Conservation (phyloP, 1,139 yeast genomes). For the Hanseniaspora uvarum region DNA sequence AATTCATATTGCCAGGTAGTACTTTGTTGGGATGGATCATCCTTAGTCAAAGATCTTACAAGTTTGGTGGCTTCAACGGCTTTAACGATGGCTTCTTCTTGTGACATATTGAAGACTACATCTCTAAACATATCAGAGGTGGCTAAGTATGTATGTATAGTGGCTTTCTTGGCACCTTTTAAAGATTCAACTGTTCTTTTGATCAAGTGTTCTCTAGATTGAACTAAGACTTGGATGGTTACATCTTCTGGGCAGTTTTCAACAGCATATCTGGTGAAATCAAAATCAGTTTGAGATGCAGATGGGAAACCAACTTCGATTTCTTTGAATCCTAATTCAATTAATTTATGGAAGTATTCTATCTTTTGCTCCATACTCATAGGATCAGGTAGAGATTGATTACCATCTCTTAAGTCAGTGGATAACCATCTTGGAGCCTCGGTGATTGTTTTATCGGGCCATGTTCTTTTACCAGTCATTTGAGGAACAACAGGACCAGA, state of each 20-base stretch:
- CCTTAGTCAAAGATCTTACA: conserved; percentile 77
- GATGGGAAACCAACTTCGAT: conserved; percentile 95
- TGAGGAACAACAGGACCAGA: conserved; percentile 57
- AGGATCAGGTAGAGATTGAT: conserved; percentile 94
- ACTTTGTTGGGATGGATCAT: conserved; percentile 58
- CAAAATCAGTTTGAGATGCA: conserved; percentile 92
- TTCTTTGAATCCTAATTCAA: conserved; percentile 91
- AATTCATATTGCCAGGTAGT: conserved; percentile 88
- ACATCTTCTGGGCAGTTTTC: conserved; percentile 92
- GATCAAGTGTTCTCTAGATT: conserved; percentile 83
- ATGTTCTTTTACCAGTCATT: conserved; percentile 52
- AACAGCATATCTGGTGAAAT: conserved; percentile 85
- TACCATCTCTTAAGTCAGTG: conserved; percentile 92
- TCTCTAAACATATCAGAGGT: conserved; percentile 85
- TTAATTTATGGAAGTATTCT: conserved; percentile 70
- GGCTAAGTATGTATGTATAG: conserved; percentile 83
- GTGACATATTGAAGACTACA: conserved; percentile 77
- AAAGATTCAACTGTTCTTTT: conserved; percentile 81
- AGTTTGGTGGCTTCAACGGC: conserved; percentile 77
- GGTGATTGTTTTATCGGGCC: conserved; percentile 71
- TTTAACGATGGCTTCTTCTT: conserved; percentile 64
- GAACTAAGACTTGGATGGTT: conserved; percentile 80
- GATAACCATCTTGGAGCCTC: conserved; percentile 94
- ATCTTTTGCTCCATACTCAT: conserved; percentile 87
- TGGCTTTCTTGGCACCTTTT: conserved; percentile 81